Evolutionary conservation across 2,329 filamentous ascomycete genomes (phyloP).

Genomic region (Microsporum audouinii): DNA sequence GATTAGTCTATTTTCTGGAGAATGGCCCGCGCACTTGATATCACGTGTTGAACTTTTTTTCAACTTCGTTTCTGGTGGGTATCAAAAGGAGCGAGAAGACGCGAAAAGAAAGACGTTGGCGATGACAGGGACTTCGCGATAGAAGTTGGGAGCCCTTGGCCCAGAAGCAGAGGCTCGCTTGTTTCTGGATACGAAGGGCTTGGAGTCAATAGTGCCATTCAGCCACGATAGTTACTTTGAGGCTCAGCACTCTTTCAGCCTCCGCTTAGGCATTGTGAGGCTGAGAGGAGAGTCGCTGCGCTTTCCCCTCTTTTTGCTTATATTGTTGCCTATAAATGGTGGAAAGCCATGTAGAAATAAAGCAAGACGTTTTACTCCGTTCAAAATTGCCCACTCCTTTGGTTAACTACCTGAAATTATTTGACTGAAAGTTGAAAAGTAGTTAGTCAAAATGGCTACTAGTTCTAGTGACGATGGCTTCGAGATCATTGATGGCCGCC

Average conservation of each 20-base stretch:
- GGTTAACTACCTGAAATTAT: background rate
- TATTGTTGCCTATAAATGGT: background rate
- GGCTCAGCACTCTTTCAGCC: background rate
- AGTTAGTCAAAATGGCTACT: background rate
- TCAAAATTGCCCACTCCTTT: background rate
- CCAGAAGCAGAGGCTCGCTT: background rate
- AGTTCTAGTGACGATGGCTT: conserved; percentile 1
- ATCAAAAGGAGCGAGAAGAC: background rate
- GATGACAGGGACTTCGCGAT: background rate
- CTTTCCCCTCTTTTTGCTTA: background rate
- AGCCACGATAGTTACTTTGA: background rate
- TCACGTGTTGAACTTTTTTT: background rate
- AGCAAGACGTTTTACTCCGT: background rate
- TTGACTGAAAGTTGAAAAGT: background rate
- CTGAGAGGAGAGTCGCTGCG: background rate
- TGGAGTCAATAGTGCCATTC: background rate
- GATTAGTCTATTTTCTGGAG: background rate
- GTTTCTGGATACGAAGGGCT: background rate
- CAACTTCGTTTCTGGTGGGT: background rate
- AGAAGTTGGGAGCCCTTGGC: background rate
- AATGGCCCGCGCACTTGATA: background rate
- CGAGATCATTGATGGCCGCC: background rate
- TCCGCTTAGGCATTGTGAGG: background rate
- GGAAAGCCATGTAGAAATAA: background rate
- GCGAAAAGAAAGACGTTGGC: background rate